Evolutionary conservation across 2,329 filamentous ascomycete species (phyloP).

Genomic region (Talaromyces funiculosus): DNA sequence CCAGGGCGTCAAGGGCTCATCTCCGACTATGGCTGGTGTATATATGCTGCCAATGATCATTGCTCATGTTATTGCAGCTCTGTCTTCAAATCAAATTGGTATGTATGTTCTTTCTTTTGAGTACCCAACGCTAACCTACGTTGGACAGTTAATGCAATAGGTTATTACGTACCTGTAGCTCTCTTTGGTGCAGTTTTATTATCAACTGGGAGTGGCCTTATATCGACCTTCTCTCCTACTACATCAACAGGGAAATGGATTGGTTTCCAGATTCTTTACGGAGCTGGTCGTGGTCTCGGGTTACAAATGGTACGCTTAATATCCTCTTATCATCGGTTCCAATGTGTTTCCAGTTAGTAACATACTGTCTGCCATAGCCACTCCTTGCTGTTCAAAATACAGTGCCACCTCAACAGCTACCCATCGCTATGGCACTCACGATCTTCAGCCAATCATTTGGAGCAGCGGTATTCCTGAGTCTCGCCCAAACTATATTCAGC

Average conservation of each 20-base stretch:
- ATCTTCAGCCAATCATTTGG: slow-evolving; percentile 62
- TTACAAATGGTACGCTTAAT: slow-evolving; percentile 21
- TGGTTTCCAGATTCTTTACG: slow-evolving; percentile 44
- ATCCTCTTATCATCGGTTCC: not conserved
- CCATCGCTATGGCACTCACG: slow-evolving; percentile 35
- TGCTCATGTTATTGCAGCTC: too few relatives aligned
- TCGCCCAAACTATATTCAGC: slow-evolving; percentile 62
- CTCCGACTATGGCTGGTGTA: too few relatives aligned
- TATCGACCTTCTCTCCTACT: slow-evolving; percentile 36
- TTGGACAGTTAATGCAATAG: too few relatives aligned
- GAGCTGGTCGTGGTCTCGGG: slow-evolving; percentile 37
- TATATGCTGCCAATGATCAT: too few relatives aligned
- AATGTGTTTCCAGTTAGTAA: not conserved
- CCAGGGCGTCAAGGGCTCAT: too few relatives aligned
- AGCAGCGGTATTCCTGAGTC: slow-evolving; percentile 59
- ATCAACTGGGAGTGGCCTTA: slow-evolving; percentile 36
- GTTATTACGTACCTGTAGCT: slow-evolving; percentile 31
- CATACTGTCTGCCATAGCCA: slow-evolving; percentile 30
- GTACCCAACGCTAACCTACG: too few relatives aligned
- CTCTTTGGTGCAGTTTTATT: slow-evolving; percentile 25
- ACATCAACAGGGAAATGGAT: slow-evolving; percentile 40
- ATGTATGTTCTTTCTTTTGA: too few relatives aligned
- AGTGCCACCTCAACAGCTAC: slow-evolving; percentile 30
- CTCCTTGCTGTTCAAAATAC: slow-evolving; percentile 39
- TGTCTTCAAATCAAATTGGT: too few relatives aligned